A percentile compares a stretch with the other conserved stretches of the same genome.
Conservation (phyloP, 768 basidiomycete species). For the Phanerochaete sordida region DNA sequence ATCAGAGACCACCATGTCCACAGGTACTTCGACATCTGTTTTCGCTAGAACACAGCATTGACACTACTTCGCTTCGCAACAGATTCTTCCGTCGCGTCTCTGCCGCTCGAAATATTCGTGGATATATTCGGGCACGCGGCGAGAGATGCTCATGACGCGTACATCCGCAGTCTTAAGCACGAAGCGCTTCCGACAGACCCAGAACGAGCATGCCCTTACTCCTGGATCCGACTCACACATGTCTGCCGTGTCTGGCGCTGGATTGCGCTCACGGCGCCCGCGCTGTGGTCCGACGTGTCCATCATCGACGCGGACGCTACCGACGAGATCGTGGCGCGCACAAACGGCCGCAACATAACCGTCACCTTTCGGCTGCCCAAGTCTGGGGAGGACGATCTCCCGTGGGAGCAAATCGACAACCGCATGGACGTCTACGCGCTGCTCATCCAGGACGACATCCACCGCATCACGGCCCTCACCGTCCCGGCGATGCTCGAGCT, state of each 20-base stretch:
- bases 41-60: too few relatives aligned
- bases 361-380: neutral
- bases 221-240: slow-evolving; percentile 9
- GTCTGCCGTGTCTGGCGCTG: slow-evolving; percentile 13
- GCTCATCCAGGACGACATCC: neutral
- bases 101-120: neutral
- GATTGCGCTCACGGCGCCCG: slow-evolving; percentile 2
- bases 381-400: too few relatives aligned
- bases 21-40: too few relatives aligned
- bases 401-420: neutral
- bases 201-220: neutral
- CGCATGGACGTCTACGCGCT: neutral
- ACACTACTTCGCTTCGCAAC: too few relatives aligned
- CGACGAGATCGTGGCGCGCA: neutral
- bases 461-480: neutral
- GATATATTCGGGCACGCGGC: neutral
- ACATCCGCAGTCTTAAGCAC: neutral
- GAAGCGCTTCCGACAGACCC: neutral
- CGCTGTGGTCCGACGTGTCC: slow-evolving; percentile 13
- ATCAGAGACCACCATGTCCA: too few relatives aligned
- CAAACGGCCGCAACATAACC: neutral
- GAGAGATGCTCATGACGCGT: neutral
- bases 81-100: neutral
- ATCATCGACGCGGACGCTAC: neutral
- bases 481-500: neutral